Percentiles rank a stretch among this genome's conserved stretches.
Evolutionary conservation across 192 early-diverging fungal species (phyloP).

Genomic region (Jimgerdemannia flammicorona): DNA sequence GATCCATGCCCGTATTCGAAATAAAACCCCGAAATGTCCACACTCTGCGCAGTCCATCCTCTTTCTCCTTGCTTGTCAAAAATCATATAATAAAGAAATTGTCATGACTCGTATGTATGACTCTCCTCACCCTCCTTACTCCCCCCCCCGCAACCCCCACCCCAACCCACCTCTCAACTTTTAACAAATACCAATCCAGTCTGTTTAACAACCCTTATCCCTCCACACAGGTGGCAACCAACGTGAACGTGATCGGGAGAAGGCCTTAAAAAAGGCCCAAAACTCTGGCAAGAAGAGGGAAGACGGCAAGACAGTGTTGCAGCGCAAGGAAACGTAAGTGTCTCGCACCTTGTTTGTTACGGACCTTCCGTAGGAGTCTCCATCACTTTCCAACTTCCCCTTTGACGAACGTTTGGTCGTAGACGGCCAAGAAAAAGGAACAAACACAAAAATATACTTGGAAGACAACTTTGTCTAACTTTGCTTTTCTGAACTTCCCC

Average conservation of each 20-base stretch:
- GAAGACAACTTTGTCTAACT: neutral
- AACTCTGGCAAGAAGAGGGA: constrained; percentile 19
- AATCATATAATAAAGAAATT: neutral
- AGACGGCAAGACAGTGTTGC: constrained; percentile 26
- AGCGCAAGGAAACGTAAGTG: constrained; percentile 43
- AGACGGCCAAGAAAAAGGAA: neutral
- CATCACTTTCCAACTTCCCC: neutral
- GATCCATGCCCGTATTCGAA: too few relatives aligned
- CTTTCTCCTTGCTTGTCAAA: too few relatives aligned
- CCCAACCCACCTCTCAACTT: too few relatives aligned
- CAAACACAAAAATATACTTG: neutral
- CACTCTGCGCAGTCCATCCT: too few relatives aligned
- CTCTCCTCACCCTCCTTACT: neutral
- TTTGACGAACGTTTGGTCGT: neutral
- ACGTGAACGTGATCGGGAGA: constrained; percentile 44
- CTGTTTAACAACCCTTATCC: too few relatives aligned
- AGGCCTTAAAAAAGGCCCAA: constrained; percentile 38
- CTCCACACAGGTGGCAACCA: constrained; percentile 42
- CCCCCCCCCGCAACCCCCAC: too few relatives aligned
- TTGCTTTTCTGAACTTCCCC: neutral
- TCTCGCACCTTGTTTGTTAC: constrained; percentile 1
- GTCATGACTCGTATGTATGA: neutral
- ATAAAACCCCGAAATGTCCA: too few relatives aligned
- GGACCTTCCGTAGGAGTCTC: neutral
- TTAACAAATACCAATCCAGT: too few relatives aligned